A percentile compares a stretch with the other conserved stretches of the same genome.
phyloP scores from a whole-genome alignment of 371 early-diverging fungal species.

The Rhizopus microsporus region DNA sequence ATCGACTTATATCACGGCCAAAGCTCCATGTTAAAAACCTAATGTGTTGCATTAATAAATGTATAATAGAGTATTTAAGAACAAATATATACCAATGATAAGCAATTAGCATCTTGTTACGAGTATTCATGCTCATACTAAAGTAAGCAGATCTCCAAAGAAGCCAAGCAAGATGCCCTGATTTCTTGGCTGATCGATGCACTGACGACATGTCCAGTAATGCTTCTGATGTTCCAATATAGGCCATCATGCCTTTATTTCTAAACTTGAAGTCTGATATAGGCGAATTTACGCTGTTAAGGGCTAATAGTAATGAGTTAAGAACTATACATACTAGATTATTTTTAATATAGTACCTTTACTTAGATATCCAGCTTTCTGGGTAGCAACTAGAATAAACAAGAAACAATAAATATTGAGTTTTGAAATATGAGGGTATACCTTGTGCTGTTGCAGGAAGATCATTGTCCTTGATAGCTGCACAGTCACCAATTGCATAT shows the following conservation, averaged over 20 bases:
- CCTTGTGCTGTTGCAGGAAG: constrained; percentile 79
- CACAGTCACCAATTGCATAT: constrained; percentile 82
- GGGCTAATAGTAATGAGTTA: constrained; percentile 5
- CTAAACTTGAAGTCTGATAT: constrained; percentile 36
- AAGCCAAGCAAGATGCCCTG: constrained; percentile 62
- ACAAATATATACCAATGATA: constrained; percentile 24
- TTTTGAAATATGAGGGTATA: not conserved
- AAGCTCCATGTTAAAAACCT: constrained; percentile 70
- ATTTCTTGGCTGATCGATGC: constrained; percentile 44
- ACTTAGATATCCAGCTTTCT: constrained; percentile 70
- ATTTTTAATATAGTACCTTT: constrained; percentile 27
- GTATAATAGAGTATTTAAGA: not conserved
- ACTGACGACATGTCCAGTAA: constrained; percentile 54
- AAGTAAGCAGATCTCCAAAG: constrained; percentile 83
- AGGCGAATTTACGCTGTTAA: constrained; percentile 33
- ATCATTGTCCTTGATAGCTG: constrained; percentile 60
- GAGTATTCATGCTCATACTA: constrained; percentile 69
- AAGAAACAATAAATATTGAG: not conserved
- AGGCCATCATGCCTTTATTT: constrained; percentile 53
- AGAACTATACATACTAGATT: not conserved
- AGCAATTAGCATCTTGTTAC: constrained; percentile 74
- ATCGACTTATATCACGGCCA: constrained; percentile 58
- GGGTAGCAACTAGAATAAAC: constrained; percentile 61
- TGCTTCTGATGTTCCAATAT: constrained; percentile 57
- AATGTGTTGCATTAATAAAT: not conserved